Evolutionary conservation across 768 basidiomycete species (phyloP), one percentile per base, ranked within the genome.

Genomic region (Collybiopsis luxurians): DNA sequence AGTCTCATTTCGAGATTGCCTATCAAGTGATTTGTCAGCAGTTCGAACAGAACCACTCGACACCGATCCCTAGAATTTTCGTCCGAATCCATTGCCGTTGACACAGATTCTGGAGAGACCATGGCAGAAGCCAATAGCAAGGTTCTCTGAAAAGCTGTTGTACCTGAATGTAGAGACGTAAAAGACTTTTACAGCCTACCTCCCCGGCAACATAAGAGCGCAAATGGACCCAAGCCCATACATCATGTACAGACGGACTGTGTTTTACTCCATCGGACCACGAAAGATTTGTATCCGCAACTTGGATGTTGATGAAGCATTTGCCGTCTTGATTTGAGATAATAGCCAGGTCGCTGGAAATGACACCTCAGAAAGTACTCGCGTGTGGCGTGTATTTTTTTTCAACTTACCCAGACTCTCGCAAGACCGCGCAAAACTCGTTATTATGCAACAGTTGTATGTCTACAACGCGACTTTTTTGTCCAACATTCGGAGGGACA

Each of bases 341-440:
- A 1, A 86, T 67, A 24, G 78, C 80, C 19, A 91, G 64, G 56
- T 79, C 68, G 12, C 89, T 90, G 57, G 10, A 42, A 56, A 31
- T 11, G n/a, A 47, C 7, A 59, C 30, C 19, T 53, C 44, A 24
- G 23, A 43, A 51, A 24, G 28, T 15, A 31, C 11, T 30, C 27
- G 28, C n/a, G 43, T 23, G 23, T n/a, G n/a, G n/a, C n/a, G n/a
- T n/a, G n/a, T n/a, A n/a, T n/a, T n/a, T n/a, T n/a, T n/a, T n/a
- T n/a, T 27, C 13, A 34, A 67, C 75, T 65, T 64, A 90, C 90
- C 90, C 91, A 40, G 80, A 76, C 61, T 82, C 77, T 50, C 86
- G 86, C 39, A 92, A 68, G 23, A 80, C 80, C 1, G 80, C 71
- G 26, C 89, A 56, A 46, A 80, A 66, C 10, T 70, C 59, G 12